These are phyloP conservation scores for Corymbia citriodora DNA, from an alignment of 441 rosid species.

Conservation along the genomic window DNA sequence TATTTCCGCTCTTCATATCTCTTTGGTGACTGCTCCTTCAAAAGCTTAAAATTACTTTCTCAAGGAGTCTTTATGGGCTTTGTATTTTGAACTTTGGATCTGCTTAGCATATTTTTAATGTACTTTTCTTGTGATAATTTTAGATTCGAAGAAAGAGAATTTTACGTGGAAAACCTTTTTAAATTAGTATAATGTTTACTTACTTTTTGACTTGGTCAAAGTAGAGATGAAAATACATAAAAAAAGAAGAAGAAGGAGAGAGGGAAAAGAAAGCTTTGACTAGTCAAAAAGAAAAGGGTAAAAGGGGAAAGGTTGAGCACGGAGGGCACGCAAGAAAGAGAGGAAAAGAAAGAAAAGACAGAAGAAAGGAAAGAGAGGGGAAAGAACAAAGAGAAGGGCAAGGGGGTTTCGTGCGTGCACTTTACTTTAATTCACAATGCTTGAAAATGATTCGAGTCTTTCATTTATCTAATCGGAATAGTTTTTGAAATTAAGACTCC, in stretches of 20 bases:
- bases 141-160: neutral
- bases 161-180: neutral
- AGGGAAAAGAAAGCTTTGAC: neutral
- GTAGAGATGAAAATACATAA: neutral
- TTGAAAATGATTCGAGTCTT: neutral
- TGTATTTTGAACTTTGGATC: neutral
- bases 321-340: neutral
- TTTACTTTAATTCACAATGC: neutral
- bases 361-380: neutral
- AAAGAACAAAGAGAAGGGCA: neutral
- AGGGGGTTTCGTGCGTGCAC: neutral
- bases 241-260: no score
- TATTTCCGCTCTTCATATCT: neutral
- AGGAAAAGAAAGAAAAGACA: neutral
- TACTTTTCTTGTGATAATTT: neutral
- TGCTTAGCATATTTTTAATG: neutral
- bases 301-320: neutral
- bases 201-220: neutral
- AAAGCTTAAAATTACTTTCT: neutral
- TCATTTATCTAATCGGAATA: neutral
- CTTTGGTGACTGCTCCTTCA: neutral
- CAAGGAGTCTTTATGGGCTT: neutral
- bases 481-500: accelerated
- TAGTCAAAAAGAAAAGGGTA: neutral
- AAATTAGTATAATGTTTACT: neutral